Conservation (phyloP, 208 protist species). For the Crithidia expoeki region DNA sequence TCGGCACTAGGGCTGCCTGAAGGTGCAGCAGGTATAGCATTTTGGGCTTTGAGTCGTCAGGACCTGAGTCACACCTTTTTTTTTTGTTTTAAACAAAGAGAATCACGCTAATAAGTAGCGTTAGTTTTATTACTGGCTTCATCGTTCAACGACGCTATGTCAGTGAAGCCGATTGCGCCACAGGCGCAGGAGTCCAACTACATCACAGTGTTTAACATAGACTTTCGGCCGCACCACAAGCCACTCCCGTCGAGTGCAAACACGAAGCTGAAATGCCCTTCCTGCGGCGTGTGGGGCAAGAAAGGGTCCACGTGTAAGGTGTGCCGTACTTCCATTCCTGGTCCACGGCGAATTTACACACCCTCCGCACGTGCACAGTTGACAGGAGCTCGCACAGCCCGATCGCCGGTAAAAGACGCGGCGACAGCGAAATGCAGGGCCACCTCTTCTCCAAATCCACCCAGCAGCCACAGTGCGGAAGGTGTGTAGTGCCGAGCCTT, state of each 20-base stretch:
- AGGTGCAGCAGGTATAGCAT: too few relatives aligned
- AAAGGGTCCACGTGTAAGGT: constrained; percentile 27
- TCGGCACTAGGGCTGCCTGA: too few relatives aligned
- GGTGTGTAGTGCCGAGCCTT: not conserved
- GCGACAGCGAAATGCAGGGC: not conserved
- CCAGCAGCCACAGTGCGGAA: not conserved
- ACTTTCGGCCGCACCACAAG: constrained; percentile 11
- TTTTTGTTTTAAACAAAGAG: too few relatives aligned
- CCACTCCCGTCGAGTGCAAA: constrained; percentile 1
- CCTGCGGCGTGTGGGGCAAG: constrained; percentile 29
- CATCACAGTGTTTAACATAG: constrained; percentile 28
- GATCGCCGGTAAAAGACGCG: not conserved
- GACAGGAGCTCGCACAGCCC: not conserved
- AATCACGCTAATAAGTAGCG: too few relatives aligned
- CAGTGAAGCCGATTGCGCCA: constrained; percentile 17
- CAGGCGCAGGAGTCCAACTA: constrained; percentile 34
- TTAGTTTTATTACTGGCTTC: too few relatives aligned
- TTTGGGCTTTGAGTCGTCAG: too few relatives aligned
- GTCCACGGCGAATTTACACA: constrained; percentile 14
- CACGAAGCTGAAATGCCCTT: constrained; percentile 33
- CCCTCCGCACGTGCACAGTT: not conserved
- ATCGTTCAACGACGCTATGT: too few relatives aligned
- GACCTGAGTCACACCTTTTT: too few relatives aligned
- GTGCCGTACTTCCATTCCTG: constrained; percentile 19
- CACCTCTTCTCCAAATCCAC: not conserved